phyloP scores from a whole-genome alignment of 2,329 filamentous ascomycete species.

The Penicillium olsonii region DNA sequence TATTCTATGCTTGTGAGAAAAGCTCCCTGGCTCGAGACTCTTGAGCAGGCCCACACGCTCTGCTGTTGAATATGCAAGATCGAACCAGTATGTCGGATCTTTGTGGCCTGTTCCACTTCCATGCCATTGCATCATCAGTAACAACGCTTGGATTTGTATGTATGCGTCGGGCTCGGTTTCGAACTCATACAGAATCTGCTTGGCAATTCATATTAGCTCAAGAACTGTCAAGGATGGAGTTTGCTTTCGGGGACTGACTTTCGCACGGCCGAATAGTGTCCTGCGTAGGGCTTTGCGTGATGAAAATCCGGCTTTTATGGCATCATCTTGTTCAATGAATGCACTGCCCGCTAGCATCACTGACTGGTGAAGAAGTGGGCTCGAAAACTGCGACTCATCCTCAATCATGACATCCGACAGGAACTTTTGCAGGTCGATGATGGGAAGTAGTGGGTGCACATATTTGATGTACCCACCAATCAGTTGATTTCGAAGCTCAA shows the following conservation, averaged over 20 bases:
- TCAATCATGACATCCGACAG: conserved; percentile 7
- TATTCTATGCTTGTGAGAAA: conserved; percentile 8
- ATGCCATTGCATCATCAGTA: conserved; percentile 18
- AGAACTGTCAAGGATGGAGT: too few relatives aligned
- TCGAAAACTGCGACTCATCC: conserved; percentile 8
- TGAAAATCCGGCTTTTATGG: conserved; percentile 4
- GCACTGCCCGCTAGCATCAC: conserved; percentile 17
- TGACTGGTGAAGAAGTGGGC: conserved; percentile 13
- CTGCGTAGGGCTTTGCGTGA: conserved; percentile 8
- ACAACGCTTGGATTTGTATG: conserved; percentile 14
- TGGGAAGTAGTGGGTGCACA: conserved; percentile 13
- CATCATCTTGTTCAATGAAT: conserved; percentile 9
- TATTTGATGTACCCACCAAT: conserved; percentile 13
- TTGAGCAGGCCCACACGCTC: conserved; percentile 10
- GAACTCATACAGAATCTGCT: conserved; percentile 13
- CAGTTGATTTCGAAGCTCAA: conserved; percentile 6
- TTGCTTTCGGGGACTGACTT: background rate
- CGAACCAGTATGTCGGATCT: conserved; percentile 15
- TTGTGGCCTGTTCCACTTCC: conserved; percentile 10
- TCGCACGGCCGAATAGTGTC: conserved; percentile 9
- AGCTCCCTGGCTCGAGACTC: conserved; percentile 6
- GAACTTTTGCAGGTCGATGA: conserved; percentile 11
- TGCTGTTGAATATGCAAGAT: conserved; percentile 16
- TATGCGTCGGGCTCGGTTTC: conserved; percentile 13
- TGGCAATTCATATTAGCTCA: background rate